Percentiles rank a stretch among this genome's conserved stretches.
Evolutionary conservation across 2,329 filamentous ascomycete species (phyloP).

Genomic region (Pseudogymnoascus sp.): DNA sequence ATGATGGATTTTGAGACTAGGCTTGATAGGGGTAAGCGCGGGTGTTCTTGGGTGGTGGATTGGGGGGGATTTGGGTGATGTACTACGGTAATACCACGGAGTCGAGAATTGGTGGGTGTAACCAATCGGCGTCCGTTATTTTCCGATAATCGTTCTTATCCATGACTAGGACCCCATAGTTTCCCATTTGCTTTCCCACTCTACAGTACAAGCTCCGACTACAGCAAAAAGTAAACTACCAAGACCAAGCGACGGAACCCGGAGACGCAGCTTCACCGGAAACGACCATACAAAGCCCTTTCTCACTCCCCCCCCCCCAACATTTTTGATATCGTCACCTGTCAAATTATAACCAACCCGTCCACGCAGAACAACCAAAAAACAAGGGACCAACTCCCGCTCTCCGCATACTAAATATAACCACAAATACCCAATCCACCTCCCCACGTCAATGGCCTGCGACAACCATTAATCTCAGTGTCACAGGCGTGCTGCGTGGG

Average conservation of each 20-base stretch:
- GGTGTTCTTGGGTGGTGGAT: not conserved
- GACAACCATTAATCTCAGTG: conserved; percentile 47
- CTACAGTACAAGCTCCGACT: too few species aligned
- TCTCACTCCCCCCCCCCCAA: not conserved
- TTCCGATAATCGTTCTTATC: not conserved
- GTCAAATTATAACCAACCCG: not conserved
- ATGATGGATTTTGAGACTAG: not conserved
- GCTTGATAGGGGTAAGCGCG: not conserved
- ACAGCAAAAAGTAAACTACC: not conserved
- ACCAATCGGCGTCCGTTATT: not conserved
- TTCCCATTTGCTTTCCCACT: not conserved
- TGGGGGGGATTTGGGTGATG: not conserved
- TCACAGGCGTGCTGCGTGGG: conserved; percentile 53
- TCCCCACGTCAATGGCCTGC: conserved; percentile 48
- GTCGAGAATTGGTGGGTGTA: not conserved
- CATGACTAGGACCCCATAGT: not conserved
- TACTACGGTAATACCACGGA: not conserved
- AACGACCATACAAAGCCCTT: conserved; percentile 1
- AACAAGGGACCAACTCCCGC: not conserved
- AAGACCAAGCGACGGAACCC: not conserved
- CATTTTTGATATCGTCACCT: conserved; percentile 1
- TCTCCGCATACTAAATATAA: not conserved
- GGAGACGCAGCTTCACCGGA: not conserved
- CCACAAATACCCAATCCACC: not conserved
- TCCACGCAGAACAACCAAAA: not conserved